A percentile compares a stretch with the other conserved stretches of the same genome.
Evolutionary conservation across 225 moss, liverwort and hornwort species (phyloP).

Genomic region (Marchantia paleacea): DNA sequence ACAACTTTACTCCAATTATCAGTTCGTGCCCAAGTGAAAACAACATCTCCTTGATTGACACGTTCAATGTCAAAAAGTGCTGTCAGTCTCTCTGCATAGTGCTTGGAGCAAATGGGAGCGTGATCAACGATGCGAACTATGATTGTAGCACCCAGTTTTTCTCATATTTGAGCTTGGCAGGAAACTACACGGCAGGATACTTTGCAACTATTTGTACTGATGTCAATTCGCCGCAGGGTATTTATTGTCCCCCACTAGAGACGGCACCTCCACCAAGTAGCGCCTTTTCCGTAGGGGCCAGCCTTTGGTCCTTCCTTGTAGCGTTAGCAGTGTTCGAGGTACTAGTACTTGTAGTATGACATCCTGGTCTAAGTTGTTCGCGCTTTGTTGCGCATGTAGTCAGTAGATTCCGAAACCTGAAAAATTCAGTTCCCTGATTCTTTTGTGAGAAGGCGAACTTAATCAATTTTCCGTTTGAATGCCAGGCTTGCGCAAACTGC

Average conservation of each 20-base stretch:
- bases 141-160: conserved; percentile 13
- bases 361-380: neutral
- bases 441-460: neutral
- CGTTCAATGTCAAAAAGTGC: neutral
- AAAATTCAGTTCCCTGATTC: neutral
- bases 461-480: neutral
- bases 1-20: conserved; percentile 8
- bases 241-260: conserved; percentile 3
- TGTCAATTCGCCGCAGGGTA: conserved; percentile 1
- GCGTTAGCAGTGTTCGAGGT: neutral
- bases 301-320: neutral
- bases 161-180: conserved; percentile 16
- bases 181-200: neutral
- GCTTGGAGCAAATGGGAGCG: neutral
- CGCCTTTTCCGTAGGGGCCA: neutral
- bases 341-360: neutral
- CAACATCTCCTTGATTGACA: neutral
- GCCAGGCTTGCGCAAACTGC: neutral
- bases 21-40: neutral
- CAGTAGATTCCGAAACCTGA: neutral
- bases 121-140: neutral
- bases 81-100: conserved; percentile 18
- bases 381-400: no score
- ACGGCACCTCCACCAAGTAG: neutral
- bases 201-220: conserved; percentile 26